Evolutionary conservation across 805 yeast species (phyloP), one percentile per base, ranked within the genome.

Genomic region (Starmerella powellii): DNA sequence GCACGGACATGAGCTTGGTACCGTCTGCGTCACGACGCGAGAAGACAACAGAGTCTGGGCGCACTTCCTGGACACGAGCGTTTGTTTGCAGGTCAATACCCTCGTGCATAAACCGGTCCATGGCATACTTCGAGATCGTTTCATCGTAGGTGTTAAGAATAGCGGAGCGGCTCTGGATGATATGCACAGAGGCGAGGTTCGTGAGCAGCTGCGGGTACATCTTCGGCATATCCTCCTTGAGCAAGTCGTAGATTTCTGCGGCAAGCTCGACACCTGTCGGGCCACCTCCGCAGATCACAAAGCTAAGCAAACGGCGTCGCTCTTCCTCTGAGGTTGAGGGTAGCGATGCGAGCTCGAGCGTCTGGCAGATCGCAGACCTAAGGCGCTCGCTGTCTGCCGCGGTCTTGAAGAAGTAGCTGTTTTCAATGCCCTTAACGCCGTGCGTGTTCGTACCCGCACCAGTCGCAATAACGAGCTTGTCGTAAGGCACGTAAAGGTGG

Each of bases 221-320:
- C 42, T 69, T 66, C 34, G 68, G 65, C 51, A 78, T 59, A 56
- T 78, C 84, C 58, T 78, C 83, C 55, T 76, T 76, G 56, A 78
- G 63, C 51, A 78, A 58, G 53, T 78, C 85, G 50, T 65, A 76
- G 23, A 78, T 71, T 59, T 78, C 85, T 26, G 84, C 81, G 24
- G 85, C 84, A 52, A 77, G 70, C 56, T 77, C 84, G 28, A 75
- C 80, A 52, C 84, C 84, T 1, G 84, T 77, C 41, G 84, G 82
- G 34, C 84, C 84, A 46, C 83, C 84, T 47, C 84, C 84, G 58
- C 82, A 76, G 27, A 77, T 71, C 12, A 76, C 81, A 58, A 77
- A 76, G 40, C 77, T 71, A 36, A 78, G 63, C 46, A 78, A 58
- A 44, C 68, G 69, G 53, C 73, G 73, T 49, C 83, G 71, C 54